A percentile compares a stretch with the other conserved stretches of the same genome.
phyloP scores from a whole-genome alignment of 768 basidiomycete genomes.

The Clitopilus passeckerianus region DNA sequence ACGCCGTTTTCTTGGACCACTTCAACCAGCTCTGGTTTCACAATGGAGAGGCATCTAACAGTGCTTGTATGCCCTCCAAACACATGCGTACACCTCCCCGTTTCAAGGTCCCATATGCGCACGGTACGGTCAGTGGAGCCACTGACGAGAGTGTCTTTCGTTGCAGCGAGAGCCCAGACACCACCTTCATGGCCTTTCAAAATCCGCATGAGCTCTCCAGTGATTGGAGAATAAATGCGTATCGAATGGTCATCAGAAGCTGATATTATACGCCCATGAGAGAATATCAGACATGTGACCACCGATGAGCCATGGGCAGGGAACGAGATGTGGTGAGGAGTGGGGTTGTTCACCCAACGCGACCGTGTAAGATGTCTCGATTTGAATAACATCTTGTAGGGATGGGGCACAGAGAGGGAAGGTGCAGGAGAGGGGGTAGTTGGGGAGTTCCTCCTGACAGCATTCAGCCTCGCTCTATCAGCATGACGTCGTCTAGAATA shows the following conservation, averaged over 20 bases:
- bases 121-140: conserved; percentile 94
- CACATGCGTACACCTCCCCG: conserved; percentile 81
- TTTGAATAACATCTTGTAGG: conserved; percentile 91
- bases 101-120: conserved; percentile 82
- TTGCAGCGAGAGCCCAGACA: conserved; percentile 93
- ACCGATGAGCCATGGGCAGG: conserved; percentile 86
- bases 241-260: conserved; percentile 98
- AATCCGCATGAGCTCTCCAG: conserved; percentile 67
- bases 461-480: conserved; percentile 18
- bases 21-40: conserved; percentile 87
- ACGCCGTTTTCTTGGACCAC: conserved; percentile 60
- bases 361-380: conserved; percentile 77
- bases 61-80: conserved; percentile 97
- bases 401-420: conserved; percentile 70
- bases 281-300: conserved; percentile 95
- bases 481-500: conserved; percentile 52
- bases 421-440: conserved; percentile 28
- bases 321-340: conserved; percentile 77
- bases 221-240: conserved; percentile 87
- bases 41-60: conserved; percentile 92
- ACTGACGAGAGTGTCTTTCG: conserved; percentile 83
- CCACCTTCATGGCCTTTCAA: conserved; percentile 93
- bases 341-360: conserved; percentile 71
- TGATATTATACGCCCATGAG: conserved; percentile 90
- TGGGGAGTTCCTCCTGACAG: not conserved